These are phyloP conservation scores for Botrytis medusae DNA, from an alignment of 2,329 filamentous ascomycete genomes.

Conservation along the genomic window DNA sequence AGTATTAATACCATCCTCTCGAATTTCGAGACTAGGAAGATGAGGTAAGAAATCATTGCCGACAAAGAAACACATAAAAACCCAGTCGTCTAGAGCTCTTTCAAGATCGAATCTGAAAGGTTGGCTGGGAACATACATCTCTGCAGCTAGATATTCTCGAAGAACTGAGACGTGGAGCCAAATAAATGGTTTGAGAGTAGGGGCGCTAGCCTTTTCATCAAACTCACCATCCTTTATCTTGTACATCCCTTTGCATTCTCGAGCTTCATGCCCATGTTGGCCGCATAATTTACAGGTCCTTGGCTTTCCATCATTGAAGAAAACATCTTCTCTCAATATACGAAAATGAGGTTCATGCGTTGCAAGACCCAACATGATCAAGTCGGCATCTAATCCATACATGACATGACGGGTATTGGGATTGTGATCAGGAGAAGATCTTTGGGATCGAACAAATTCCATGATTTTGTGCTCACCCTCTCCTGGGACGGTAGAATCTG, in stretches of 20 bases:
- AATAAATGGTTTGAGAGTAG: slow-evolving; percentile 85
- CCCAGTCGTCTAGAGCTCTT: slow-evolving; percentile 94
- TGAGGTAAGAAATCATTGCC: slow-evolving; percentile 98
- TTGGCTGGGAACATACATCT: slow-evolving; percentile 79
- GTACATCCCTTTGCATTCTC: slow-evolving; percentile 75
- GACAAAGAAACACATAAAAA: slow-evolving; percentile 99
- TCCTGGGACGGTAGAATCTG: slow-evolving; percentile 94
- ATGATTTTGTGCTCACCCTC: slow-evolving; percentile 99
- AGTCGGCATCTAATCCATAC: slow-evolving; percentile 93
- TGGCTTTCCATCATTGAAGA: slow-evolving; percentile 81
- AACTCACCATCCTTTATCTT: slow-evolving; percentile 78
- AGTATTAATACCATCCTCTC: slow-evolving; percentile 95
- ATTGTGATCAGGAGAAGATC: slow-evolving; percentile 85
- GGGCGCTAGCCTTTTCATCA: slow-evolving; percentile 74
- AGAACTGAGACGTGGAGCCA: slow-evolving; percentile 94
- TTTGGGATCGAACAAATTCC: slow-evolving; percentile 94
- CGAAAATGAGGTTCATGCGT: slow-evolving; percentile 98
- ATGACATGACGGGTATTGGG: slow-evolving; percentile 98
- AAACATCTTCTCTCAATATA: slow-evolving; percentile 94
- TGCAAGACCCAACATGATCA: slow-evolving; percentile 96
- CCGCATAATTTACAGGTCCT: slow-evolving; percentile 86
- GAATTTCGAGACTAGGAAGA: slow-evolving; percentile 93
- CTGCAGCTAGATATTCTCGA: slow-evolving; percentile 87
- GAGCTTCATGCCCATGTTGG: slow-evolving; percentile 86
- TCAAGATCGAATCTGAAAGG: slow-evolving; percentile 92